These are phyloP conservation scores for grape (Vitis vinifera) DNA, from an alignment of 164 flowering plant genomes.

Conservation along the genomic window ASM3070453v1 NC_081814.1:12672501-12673000, in stretches of 20 bases:
- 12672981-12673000: slow-evolving; percentile 53
- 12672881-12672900: slow-evolving; percentile 68
- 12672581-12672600: neutral
- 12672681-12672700: no score
- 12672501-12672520: no score
- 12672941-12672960: slow-evolving; percentile 51
- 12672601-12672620: slow-evolving; percentile 5
- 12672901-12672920: slow-evolving; percentile 64
- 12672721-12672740: neutral
- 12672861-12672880: slow-evolving; percentile 59
- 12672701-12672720: neutral
- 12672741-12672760: neutral
- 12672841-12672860: slow-evolving; percentile 93
- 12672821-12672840: slow-evolving; percentile 60
- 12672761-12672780: slow-evolving; percentile 65
- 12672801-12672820: slow-evolving; percentile 74
- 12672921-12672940: slow-evolving; percentile 55
- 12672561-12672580: neutral
- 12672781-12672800: slow-evolving; percentile 83
- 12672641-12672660: neutral
- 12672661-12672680: neutral
- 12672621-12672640: neutral
- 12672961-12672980: slow-evolving; percentile 57
- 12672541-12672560: no score
- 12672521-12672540: no score